Conservation (phyloP, 176 grass and related monocot genomes). For the Triticum turgidum region DNA sequence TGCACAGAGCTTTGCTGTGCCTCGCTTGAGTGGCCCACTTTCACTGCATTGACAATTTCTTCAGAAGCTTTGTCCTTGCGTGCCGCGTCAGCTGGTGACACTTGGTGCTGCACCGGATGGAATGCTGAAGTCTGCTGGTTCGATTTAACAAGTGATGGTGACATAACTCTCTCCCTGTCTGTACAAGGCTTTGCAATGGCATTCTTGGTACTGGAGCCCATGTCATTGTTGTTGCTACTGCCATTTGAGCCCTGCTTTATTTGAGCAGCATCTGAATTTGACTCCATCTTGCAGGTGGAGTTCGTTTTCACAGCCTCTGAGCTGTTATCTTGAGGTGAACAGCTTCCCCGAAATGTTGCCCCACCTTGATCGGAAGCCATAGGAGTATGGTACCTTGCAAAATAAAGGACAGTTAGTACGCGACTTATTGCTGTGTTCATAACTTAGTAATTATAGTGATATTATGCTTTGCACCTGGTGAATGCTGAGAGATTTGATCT, state of each 20-base stretch:
- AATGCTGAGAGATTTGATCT: slow-evolving; percentile 79
- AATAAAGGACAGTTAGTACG: slow-evolving; percentile 60
- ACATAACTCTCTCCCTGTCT: slow-evolving; percentile 47
- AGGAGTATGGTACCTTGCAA: slow-evolving; percentile 89
- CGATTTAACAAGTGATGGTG: slow-evolving; percentile 55
- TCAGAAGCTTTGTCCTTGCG: slow-evolving; percentile 54
- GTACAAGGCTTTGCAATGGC: slow-evolving; percentile 43
- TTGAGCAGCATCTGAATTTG: slow-evolving; percentile 52
- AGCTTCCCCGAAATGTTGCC: slow-evolving; percentile 56
- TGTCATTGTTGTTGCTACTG: slow-evolving; percentile 77
- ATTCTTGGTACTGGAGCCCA: slow-evolving; percentile 87
- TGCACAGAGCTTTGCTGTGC: slow-evolving; percentile 40
- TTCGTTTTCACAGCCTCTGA: slow-evolving; percentile 76
- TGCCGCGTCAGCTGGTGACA: slow-evolving; percentile 16
- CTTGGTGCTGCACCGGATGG: slow-evolving; percentile 56
- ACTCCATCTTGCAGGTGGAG: slow-evolving; percentile 55
- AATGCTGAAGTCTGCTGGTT: slow-evolving; percentile 71
- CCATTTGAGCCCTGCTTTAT: slow-evolving; percentile 86
- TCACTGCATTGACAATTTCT: slow-evolving; percentile 32
- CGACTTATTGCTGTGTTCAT: slow-evolving; percentile 40
- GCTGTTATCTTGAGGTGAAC: slow-evolving; percentile 71
- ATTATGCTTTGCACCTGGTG: slow-evolving; percentile 85
- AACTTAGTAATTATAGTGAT: slow-evolving; percentile 52
- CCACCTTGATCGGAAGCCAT: slow-evolving; percentile 64
- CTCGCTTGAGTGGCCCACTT: slow-evolving; percentile 39